Conservation (phyloP, 768 basidiomycete species). For the Podaxis sp. region DNA sequence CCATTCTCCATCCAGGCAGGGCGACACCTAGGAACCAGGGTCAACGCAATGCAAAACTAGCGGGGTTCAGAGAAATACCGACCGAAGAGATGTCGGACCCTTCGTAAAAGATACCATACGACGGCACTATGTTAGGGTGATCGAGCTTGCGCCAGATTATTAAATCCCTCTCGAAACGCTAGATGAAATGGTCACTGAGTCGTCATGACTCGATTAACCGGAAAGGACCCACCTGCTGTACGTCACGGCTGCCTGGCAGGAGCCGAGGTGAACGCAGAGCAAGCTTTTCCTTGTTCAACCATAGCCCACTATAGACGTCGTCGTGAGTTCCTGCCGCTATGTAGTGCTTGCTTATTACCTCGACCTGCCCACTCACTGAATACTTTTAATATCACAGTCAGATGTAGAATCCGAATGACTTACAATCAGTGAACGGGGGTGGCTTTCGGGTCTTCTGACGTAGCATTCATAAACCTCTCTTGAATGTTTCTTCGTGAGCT, state of each 20-base stretch:
- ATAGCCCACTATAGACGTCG: conserved; percentile 41
- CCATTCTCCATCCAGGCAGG: conserved; percentile 48
- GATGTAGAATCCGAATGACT: conserved; percentile 14
- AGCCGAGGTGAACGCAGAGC: conserved; percentile 38
- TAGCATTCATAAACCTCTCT: conserved; percentile 38
- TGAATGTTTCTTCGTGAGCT: conserved; percentile 31
- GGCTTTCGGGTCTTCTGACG: conserved; percentile 37
- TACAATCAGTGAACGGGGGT: conserved; percentile 44
- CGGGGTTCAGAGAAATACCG: conserved; percentile 10
- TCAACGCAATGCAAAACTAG: neutral
- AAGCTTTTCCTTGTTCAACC: conserved; percentile 41
- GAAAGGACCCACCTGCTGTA: conserved; percentile 31
- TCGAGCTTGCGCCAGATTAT: conserved; percentile 41
- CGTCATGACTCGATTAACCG: neutral
- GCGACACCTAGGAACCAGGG: conserved; percentile 35
- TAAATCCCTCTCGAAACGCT: conserved; percentile 45
- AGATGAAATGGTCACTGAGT: neutral
- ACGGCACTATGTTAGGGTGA: conserved; percentile 38
- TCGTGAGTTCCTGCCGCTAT: conserved; percentile 37
- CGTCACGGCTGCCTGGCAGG: conserved; percentile 31
- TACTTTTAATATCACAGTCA: neutral
- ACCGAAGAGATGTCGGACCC: conserved; percentile 35
- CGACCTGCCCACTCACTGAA: conserved; percentile 43
- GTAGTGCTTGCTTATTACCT: conserved; percentile 26
- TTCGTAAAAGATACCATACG: conserved; percentile 39